Conservation (phyloP, 352 stramenopile genomes). For the Phytophthora hibernalis region DNA sequence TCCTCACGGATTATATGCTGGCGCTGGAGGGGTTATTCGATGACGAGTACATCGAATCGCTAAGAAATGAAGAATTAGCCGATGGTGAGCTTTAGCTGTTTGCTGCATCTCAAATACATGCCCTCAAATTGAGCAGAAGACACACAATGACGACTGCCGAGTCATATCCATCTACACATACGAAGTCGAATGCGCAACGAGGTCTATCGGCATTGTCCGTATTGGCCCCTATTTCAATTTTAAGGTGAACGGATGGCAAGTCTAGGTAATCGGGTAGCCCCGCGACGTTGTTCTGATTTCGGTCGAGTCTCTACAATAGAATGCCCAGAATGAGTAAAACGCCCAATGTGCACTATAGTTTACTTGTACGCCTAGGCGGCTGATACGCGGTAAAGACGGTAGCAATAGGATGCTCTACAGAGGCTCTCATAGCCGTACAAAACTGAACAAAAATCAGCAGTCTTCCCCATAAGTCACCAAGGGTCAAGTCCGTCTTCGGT, state of each 20-base stretch:
- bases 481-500: no score
- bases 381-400: constrained; percentile 11
- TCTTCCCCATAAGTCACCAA: no score
- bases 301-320: not conserved
- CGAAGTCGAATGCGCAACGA: not conserved
- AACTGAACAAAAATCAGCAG: no score
- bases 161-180: not conserved
- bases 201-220: not conserved
- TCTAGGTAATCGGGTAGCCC: not conserved
- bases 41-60: not conserved
- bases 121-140: not conserved
- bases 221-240: not conserved
- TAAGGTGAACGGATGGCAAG: not conserved
- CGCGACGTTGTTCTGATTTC: not conserved
- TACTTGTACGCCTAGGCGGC: constrained; percentile 13
- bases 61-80: not conserved
- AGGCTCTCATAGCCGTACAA: no score
- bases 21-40: no score
- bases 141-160: not conserved
- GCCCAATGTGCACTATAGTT: constrained; percentile 1
- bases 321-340: constrained; percentile 2
- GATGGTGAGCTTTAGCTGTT: not conserved
- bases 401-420: no score
- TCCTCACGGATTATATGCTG: no score
- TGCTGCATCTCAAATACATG: not conserved